Evolutionary conservation across 768 basidiomycete species (phyloP).

Genomic region (Termitomyces sp.): DNA sequence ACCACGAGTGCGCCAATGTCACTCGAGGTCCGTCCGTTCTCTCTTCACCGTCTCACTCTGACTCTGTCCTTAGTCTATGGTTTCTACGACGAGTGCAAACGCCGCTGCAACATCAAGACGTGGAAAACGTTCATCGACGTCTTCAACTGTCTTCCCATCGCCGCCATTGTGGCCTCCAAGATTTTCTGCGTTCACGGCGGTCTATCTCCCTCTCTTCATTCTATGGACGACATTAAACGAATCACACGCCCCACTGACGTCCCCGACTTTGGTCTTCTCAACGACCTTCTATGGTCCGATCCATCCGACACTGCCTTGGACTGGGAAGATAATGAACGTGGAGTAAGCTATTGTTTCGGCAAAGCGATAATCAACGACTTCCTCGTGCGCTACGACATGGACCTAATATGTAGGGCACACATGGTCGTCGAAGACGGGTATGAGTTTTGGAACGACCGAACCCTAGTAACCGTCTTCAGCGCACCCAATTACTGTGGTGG

Average conservation of each 20-base stretch:
- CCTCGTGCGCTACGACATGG: conserved; percentile 94
- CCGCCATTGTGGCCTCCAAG: conserved; percentile 97
- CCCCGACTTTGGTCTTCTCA: conserved; percentile 95
- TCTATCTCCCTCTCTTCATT: conserved; percentile 84
- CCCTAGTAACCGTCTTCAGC: conserved; percentile 96
- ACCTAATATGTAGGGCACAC: conserved; percentile 98
- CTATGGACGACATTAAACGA: conserved; percentile 98
- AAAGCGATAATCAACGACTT: conserved; percentile 97
- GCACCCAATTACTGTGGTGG: conserved; percentile 97
- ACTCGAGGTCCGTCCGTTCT: conserved; percentile 66
- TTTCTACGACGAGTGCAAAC: conserved; percentile 99
- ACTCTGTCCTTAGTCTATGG: conserved; percentile 72
- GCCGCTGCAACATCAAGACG: conserved; percentile 98
- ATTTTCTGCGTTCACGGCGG: conserved; percentile 99
- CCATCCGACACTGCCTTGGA: conserved; percentile 96
- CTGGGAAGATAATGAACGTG: conserved; percentile 99
- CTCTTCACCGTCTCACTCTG: conserved; percentile 8
- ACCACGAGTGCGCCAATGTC: conserved; percentile 99
- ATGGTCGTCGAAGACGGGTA: conserved; percentile 99
- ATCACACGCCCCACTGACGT: conserved; percentile 98
- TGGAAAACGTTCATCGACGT: conserved; percentile 99
- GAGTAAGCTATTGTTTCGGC: conserved; percentile 98
- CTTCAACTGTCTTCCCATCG: conserved; percentile 98
- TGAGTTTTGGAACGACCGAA: conserved; percentile 99
- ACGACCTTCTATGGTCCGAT: conserved; percentile 97